Evolutionary conservation across 129 eudicot species (phyloP).

Genomic region (Saposhnikovia divaricata): DNA sequence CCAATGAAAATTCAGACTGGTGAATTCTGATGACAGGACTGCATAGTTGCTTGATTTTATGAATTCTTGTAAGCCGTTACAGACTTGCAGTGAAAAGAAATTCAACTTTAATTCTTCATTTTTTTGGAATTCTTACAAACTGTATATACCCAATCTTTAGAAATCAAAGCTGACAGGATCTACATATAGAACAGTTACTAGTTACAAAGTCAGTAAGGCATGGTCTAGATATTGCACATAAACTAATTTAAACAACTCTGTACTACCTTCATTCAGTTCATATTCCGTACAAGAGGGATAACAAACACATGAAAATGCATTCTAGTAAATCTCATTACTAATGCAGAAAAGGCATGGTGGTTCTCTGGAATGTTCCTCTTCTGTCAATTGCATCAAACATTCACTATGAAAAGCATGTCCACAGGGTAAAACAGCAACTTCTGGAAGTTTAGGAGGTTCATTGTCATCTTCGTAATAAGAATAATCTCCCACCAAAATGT

Average conservation of each 20-base stretch:
- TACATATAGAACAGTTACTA: too few species aligned
- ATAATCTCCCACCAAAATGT: constrained; percentile 18
- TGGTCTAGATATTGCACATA: neutral
- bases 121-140: too few species aligned
- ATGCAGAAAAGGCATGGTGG: constrained; percentile 40
- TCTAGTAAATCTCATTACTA: constrained; percentile 4
- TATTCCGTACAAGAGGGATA: neutral
- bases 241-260: neutral
- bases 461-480: constrained; percentile 17
- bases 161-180: too few species aligned
- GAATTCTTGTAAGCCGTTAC: too few species aligned
- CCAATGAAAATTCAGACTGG: too few species aligned
- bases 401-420: constrained; percentile 51
- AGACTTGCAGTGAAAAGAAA: too few species aligned
- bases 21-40: too few species aligned
- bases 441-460: constrained; percentile 37
- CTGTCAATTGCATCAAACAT: constrained; percentile 26
- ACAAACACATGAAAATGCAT: neutral
- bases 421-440: constrained; percentile 44
- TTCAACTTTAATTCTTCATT: too few species aligned
- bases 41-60: too few species aligned
- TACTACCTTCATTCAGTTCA: neutral
- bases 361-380: constrained; percentile 26
- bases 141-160: too few species aligned
- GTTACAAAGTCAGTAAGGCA: neutral